A percentile compares a stretch with the other conserved stretches of the same genome.
phyloP scores from a whole-genome alignment of 139 green algal species.

The Tetradesmus lagerheimii region DNA sequence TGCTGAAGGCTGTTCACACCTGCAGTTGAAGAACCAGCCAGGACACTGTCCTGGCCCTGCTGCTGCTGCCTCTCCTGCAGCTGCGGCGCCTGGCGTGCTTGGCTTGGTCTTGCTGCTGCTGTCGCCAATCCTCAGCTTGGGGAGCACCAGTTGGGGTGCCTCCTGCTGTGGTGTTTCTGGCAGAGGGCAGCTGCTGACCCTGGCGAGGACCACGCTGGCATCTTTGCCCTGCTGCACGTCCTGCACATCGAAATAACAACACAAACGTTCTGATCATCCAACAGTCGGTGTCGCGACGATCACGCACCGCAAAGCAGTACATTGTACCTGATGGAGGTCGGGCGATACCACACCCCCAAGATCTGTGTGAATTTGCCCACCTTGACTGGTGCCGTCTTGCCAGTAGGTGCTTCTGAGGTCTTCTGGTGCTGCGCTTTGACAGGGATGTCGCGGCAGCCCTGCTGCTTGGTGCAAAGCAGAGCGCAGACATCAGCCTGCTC shows the following conservation, averaged over 20 bases:
- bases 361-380: neutral
- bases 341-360: neutral
- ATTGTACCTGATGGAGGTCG: neutral
- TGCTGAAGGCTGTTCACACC: neutral
- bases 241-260: neutral
- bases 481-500: neutral
- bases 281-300: neutral
- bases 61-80: neutral
- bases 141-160: neutral
- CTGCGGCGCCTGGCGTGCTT: neutral
- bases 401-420: neutral
- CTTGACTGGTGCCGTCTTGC: neutral
- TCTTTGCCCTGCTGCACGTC: neutral
- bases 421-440: neutral
- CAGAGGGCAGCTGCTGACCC: constrained; percentile 12
- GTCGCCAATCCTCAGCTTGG: neutral
- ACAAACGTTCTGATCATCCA: neutral
- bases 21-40: constrained; percentile 36
- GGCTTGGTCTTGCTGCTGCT: neutral
- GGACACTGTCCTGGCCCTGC: too few relatives aligned
- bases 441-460: neutral
- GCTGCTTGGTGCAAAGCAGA: neutral
- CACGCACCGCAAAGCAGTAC: neutral
- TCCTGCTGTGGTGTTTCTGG: constrained; percentile 15
- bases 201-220: neutral